These are phyloP conservation scores for Calonectria pauciramosa DNA, from an alignment of 2,329 filamentous ascomycete genomes.

Conservation along the genomic window DNA sequence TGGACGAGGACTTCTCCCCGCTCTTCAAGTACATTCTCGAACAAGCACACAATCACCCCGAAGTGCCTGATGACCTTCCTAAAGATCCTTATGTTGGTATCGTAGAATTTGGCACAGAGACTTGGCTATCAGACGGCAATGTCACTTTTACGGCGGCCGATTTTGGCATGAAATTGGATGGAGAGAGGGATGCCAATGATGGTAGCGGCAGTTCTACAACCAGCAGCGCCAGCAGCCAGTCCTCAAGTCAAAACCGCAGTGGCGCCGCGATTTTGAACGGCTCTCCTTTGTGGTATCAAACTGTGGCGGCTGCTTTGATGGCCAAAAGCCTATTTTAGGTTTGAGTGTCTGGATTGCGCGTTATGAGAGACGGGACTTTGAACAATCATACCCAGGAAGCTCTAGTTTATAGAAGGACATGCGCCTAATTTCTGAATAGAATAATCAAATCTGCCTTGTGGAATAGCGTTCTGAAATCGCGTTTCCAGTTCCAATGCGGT, in stretches of 20 bases:
- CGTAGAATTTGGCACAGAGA: conserved; percentile 43
- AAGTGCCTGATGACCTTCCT: conserved; percentile 34
- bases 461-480: too few relatives aligned
- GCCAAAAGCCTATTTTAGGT: background rate
- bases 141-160: conserved; percentile 44
- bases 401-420: too few relatives aligned
- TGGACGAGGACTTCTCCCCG: conserved; percentile 43
- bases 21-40: conserved; percentile 42
- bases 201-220: background rate
- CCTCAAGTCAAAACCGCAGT: background rate
- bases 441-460: too few relatives aligned
- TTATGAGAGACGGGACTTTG: too few relatives aligned
- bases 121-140: conserved; percentile 42
- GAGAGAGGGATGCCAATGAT: background rate
- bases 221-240: background rate
- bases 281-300: background rate
- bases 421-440: too few relatives aligned
- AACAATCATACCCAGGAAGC: too few relatives aligned
- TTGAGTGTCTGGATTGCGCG: too few relatives aligned
- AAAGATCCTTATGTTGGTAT: conserved; percentile 40
- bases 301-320: background rate
- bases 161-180: conserved; percentile 39
- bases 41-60: conserved; percentile 30
- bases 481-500: too few relatives aligned
- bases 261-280: background rate